Evolutionary conservation across 345 rosid species (phyloP), one percentile per base, ranked within the genome.

Genomic region (Arabis alpina): DNA sequence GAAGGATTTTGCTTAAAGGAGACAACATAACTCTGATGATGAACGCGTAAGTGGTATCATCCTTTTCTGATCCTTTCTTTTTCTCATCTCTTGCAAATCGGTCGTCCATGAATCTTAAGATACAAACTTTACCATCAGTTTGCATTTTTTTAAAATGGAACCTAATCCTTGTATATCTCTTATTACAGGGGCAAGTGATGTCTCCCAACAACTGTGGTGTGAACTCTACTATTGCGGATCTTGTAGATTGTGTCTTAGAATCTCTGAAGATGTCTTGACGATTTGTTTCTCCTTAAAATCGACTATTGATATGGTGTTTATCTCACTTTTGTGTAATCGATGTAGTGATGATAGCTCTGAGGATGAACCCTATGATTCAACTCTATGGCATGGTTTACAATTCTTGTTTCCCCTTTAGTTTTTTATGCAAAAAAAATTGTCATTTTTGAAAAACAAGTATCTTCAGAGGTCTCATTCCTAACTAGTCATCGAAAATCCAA

Each of bases 11-110:
- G 54, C 88, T 91, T 6, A 91, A 86, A 80, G 96, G 90, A 65
- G 93, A 91, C 75, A 91, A 87, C 81, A 89, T 89, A 61, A 86
- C 96, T 37, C 85, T 87, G 74, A 91, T 91, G 90, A 89, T 87
- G 97, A 91, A 78, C 81, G 75, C 90, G 89, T 91, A 82, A 86
- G 83, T 62, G 51, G 14, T 64, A 9, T 10, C n/a, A 13, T 54
- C 62, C 24, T 3, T 37, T 10, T 11, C 5, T 0, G 25, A 24
- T 44, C 57, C 28, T 59, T 34, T 32, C 53, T 42, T 9, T 52
- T 51, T 53, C 44, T 8, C 32, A 62, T 15, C 41, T 28, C 39
- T 3, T 13, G 47, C 30, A 10, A 0, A 16, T 48, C 4, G 15
- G 28, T 11, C 9, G 3, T 63, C 44, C n/a, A 13, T 34, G 8